Conservation (phyloP, 1,284 basidiomycete genomes). For the Cryptococcus sp. region DNA sequence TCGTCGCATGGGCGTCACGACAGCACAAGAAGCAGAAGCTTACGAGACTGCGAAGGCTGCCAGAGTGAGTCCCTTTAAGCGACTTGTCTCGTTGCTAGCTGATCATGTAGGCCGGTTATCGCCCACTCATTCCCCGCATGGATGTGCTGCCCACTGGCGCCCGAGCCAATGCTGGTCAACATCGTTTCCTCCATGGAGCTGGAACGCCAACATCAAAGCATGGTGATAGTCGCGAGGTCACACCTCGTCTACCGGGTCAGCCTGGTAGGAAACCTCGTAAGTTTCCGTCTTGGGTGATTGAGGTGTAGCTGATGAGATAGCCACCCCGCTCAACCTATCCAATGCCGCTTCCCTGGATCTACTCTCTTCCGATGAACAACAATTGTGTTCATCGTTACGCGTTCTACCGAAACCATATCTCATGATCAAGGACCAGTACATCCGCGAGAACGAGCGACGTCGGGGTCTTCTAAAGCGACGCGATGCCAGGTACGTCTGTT, state of each 20-base stretch:
- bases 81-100: background rate
- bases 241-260: constrained; percentile 23
- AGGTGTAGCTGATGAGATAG: constrained; percentile 9
- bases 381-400: constrained; percentile 78
- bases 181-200: constrained; percentile 38
- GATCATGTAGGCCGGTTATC: constrained; percentile 29
- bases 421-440: constrained; percentile 83
- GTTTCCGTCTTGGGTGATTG: constrained; percentile 2
- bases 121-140: constrained; percentile 28
- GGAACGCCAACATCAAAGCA: constrained; percentile 22
- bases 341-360: constrained; percentile 82
- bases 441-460: constrained; percentile 84
- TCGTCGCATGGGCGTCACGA: constrained; percentile 74
- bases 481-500: constrained; percentile 61
- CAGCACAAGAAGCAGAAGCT: constrained; percentile 78
- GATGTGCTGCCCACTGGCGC: constrained; percentile 36
- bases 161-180: constrained; percentile 40
- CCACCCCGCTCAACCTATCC: constrained; percentile 70
- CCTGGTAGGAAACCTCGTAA: constrained; percentile 32
- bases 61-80: constrained; percentile 57
- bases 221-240: constrained; percentile 26
- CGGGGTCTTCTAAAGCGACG: constrained; percentile 76
- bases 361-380: constrained; percentile 76
- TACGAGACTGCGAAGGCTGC: constrained; percentile 72
- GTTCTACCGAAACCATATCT: constrained; percentile 90